Evolutionary conservation across 2,329 filamentous ascomycete species (phyloP), one percentile per base, ranked within the genome.

Genomic region (Xylaria sp.): DNA sequence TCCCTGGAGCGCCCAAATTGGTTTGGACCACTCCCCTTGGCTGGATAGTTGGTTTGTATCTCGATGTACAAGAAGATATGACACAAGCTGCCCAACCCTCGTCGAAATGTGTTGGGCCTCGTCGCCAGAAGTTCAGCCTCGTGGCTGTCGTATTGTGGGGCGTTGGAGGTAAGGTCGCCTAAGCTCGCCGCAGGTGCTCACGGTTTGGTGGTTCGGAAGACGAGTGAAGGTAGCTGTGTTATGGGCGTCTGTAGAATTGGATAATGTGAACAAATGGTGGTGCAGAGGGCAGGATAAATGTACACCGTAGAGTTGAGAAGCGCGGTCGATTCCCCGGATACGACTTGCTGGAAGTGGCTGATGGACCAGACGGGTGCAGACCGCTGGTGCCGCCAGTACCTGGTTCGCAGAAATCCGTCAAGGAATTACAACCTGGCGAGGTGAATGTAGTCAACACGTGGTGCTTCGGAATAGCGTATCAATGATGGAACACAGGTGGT

Each of bases 361-460:
- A 67, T 66, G 70, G 71, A 71, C 39, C 67, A 75, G 69, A 67
- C 74, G 73, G 73, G 74, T 76, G 74, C 74, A 76, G 74, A 73
- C 74, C 73, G 72, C 73, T 70, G n/a, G 72, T 74, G 69, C 73
- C 72, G 69, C 69, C 50, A 47, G 70, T 70, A 61, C 66, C 66
- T 71, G 59, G 31, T 59, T 66, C 42, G 49, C 59, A 68, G 57
- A 31, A 53, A 51, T 39, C 49, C 31, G 55, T 38, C 53, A 51
- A 53, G 60, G 39, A 51, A 64, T 53, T 31, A 50, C 63, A 45
- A 50, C 27, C 11, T 57, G 20, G 29, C 49, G 53, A 62, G 47
- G 25, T 39, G 44, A 33, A 17, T 11, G 33, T 36, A 31, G 20
- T 47, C 36, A 60, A 33, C 22, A 60, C 27, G 55, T 38, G 42